Base-by-base conservation (phyloP, 1,284 basidiomycete species). In the Leucocoprinus gongylophorus region DNA sequence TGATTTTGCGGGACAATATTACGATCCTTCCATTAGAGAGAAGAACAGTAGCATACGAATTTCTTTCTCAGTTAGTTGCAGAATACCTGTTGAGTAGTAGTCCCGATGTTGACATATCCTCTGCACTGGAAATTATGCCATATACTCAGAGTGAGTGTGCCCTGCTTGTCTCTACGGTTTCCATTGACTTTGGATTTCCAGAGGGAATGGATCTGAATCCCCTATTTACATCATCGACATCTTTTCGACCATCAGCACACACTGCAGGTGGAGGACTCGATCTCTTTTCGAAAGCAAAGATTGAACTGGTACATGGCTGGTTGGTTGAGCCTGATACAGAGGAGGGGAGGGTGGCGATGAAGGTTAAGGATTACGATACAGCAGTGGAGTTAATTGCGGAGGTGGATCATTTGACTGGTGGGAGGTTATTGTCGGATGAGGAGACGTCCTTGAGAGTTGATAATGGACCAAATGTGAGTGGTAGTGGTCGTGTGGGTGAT, bases 281-380 rank as follows among this genome's bases (percentile, higher is more conserved):
- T 48, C 77, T 95, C 3, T 97, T 97, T 63, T 72, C 83, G n/a
- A 80, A 90, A 46, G 88, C 84, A 1, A 81, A 82, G 6, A 88
- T 95, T 43, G 72, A 79, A 12, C 81, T 95, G 44, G 81, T 93
- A 0, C 92, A 95, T 58, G 93, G 93, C 1, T 95, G 93, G 93
- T 75, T 95, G n/a, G 86, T 86, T 7, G 90, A 95, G 60, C 83
- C 85, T 0, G 74, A 76, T 0, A 81, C 81, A 46, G 65, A 71
- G 0, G 86, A 89, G 60, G 79, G 78, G 21, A 60, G 63, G 1
- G 79, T 80, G 0, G 64, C 93, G 46, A 63, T 70, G 26, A 71
- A 68, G 30, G 70, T 72, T 12, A 70, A 71, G 42, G 85, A 89
- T 64, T 89, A 89, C 51, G 85, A 89, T 60, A 77, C 67, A 15